Base-by-base conservation (phyloP, 2,329 filamentous ascomycete species). In the Apiospora marii region DNA sequence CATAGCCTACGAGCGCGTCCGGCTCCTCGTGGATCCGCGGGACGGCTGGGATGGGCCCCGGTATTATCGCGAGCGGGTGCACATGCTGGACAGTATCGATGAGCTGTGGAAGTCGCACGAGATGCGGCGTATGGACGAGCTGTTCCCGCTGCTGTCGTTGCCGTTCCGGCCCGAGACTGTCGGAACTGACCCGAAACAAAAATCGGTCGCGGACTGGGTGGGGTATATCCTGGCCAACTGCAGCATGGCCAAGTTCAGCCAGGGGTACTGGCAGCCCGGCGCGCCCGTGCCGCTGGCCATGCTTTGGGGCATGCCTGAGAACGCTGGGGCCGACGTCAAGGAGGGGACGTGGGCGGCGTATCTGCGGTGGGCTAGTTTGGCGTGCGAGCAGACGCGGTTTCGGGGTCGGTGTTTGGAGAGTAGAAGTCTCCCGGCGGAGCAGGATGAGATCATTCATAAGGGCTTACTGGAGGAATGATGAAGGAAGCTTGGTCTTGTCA, bases 201-300 rank as follows among this genome's bases (percentile, higher is more conserved):
- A 41, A 1, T 41, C 37, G 37, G 37, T 10, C 37, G 37, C 37
- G 7, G 37, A 41, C 37, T 41, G 37, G 37, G 37, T 41, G 37
- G 37, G 37, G 37, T 10, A 41, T 41, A 74, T 81, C 1, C 76
- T 83, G 10, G 78, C 78, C 24, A 79, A 78, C 53, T 79, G 79
- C 1, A 75, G 77, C 13, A 82, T 78, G 24, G 79, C 81, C 79
- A 82, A 82, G 72, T 71, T 82, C 49, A 81, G 79, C 4, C 81
- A 82, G 34, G 81, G 81, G 0, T 77, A 77, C 5, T 69, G 76
- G 5, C 76, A 77, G 6, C 77, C 77, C 13, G 70, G 80, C 22
- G 77, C 79, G 7, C 78, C 77, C 10, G 37, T 41, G 7, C 79
- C 77, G 67, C 75, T 81, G 34, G 80, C 80, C 1, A 77, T 78